Percentiles rank a stretch among this genome's conserved stretches.
phyloP scores from a whole-genome alignment of 106 monocot genomes.

The Dendrobium catenatum region DNA sequence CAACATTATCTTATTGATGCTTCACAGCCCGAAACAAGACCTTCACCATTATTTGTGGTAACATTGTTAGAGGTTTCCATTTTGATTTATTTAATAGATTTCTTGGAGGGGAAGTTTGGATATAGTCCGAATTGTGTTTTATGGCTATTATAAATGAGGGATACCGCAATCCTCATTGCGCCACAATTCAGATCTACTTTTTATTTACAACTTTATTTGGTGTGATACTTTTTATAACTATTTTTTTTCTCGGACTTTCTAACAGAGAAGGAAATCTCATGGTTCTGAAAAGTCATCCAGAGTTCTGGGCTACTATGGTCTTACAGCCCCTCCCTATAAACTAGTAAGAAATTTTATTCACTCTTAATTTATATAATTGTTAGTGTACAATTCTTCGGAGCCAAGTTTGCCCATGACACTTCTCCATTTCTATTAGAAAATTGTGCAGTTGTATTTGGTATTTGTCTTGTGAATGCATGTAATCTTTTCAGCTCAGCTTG shows the following conservation, averaged over 20 bases:
- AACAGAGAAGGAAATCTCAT: background rate
- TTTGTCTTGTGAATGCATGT: background rate
- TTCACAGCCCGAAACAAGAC: too few species aligned
- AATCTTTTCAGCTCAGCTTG: background rate
- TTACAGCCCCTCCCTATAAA: constrained; percentile 93
- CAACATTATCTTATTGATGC: too few species aligned
- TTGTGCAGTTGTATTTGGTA: background rate
- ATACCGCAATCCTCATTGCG: background rate
- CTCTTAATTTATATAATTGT: background rate
- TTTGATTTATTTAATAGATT: too few species aligned
- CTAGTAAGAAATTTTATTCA: constrained; percentile 42
- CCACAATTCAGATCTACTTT: background rate
- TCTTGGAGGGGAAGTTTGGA: background rate
- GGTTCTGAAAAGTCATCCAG: constrained; percentile 10
- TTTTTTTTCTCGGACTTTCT: constrained; percentile 15
- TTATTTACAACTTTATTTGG: background rate
- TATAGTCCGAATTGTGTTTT: background rate
- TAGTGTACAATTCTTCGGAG: background rate
- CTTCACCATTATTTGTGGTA: too few species aligned
- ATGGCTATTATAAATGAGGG: background rate
- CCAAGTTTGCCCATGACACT: background rate
- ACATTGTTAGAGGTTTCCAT: too few species aligned
- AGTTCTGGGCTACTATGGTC: constrained; percentile 59
- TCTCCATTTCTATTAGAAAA: background rate
- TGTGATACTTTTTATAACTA: background rate